Evolutionary conservation across 2,329 filamentous ascomycete species (phyloP).

Genomic region (Cordyceps farinosa): DNA sequence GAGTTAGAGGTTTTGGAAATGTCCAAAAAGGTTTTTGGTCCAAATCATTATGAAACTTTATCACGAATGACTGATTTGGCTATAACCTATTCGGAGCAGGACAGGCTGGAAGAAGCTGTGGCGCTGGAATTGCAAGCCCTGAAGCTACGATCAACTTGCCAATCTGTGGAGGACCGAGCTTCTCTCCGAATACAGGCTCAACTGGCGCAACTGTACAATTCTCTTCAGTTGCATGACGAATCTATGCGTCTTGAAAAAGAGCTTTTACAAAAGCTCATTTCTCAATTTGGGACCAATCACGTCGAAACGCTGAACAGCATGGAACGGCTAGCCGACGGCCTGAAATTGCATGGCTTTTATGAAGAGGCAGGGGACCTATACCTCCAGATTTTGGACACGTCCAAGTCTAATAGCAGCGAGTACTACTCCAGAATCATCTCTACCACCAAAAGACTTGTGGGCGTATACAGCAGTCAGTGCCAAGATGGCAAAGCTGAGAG

Average conservation of each 20-base stretch:
- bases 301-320: too few relatives aligned
- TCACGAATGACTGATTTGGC: conserved; percentile 19
- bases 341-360: too few relatives aligned
- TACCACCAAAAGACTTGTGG: too few relatives aligned
- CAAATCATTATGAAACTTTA: conserved; percentile 19
- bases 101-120: not conserved
- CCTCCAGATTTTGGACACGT: too few relatives aligned
- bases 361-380: too few relatives aligned
- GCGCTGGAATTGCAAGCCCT: not conserved
- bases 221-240: not conserved
- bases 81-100: not conserved
- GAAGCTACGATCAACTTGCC: not conserved
- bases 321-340: too few relatives aligned
- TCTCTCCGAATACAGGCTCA: not conserved
- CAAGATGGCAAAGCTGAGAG: too few relatives aligned
- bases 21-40: conserved; percentile 16
- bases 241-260: not conserved
- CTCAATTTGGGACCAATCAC: too few relatives aligned
- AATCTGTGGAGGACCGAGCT: not conserved
- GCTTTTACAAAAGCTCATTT: too few relatives aligned
- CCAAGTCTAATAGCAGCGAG: too few relatives aligned
- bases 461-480: too few relatives aligned
- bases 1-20: conserved; percentile 17
- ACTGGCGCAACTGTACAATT: not conserved
- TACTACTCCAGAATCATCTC: too few relatives aligned